Conservation (phyloP, 306 rosid genomes). For the Hippophae tibetana region DNA sequence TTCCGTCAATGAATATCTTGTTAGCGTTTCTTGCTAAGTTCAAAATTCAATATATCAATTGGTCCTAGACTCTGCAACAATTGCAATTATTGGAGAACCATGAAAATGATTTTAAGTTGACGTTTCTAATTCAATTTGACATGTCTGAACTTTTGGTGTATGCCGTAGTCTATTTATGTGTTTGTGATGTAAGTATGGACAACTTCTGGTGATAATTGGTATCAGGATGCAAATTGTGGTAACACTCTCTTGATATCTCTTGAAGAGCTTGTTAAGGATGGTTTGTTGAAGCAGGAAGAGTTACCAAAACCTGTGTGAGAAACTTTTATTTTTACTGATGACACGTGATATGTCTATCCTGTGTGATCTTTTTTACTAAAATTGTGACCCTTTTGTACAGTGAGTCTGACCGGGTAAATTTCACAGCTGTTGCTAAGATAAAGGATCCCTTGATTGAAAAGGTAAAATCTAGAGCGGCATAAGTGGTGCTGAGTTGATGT, state of each 20-base stretch:
- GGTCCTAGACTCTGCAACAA: not conserved
- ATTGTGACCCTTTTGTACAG: conserved; percentile 34
- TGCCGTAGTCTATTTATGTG: not conserved
- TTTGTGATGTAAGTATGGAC: not conserved
- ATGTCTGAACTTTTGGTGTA: not conserved
- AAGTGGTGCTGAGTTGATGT: not conserved
- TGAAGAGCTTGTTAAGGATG: conserved; percentile 77
- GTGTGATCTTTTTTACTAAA: not conserved
- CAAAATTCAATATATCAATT: no score
- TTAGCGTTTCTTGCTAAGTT: not conserved
- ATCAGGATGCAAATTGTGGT: conserved; percentile 94
- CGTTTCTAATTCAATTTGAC: not conserved
- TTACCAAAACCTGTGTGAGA: conserved; percentile 80
- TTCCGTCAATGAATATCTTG: not conserved
- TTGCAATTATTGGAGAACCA: no score
- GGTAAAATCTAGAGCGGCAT: conserved; percentile 24
- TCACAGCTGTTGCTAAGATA: conserved; percentile 54
- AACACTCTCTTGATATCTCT: conserved; percentile 90
- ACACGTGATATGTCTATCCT: not conserved
- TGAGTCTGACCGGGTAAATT: conserved; percentile 58
- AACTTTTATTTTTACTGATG: conserved; percentile 4
- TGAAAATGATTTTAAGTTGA: not conserved
- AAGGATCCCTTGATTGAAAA: conserved; percentile 74
- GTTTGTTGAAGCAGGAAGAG: conserved; percentile 69
- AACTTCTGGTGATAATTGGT: conserved; percentile 8